Percentiles rank a stretch among this genome's conserved stretches.
Evolutionary conservation across 108 stramenopile species (phyloP).

Genomic region (Cafeteria roenbergensis): DNA sequence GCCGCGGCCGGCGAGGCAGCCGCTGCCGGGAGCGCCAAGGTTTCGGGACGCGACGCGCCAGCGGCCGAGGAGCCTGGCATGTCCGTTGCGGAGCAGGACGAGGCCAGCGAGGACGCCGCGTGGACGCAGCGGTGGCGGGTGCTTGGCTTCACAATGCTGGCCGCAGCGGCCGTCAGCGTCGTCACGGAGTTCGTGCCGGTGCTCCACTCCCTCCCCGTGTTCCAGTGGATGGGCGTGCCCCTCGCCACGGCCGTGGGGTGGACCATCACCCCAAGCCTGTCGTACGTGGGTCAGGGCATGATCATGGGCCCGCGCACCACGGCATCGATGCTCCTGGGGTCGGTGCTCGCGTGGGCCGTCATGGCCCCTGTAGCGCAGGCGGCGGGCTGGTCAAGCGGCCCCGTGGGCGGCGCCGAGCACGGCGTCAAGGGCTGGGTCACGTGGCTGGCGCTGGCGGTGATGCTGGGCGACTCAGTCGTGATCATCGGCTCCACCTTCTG

Average conservation of each 20-base stretch:
- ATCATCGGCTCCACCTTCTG: no score
- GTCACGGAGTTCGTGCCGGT: background rate
- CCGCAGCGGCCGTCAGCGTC: background rate
- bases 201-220: background rate
- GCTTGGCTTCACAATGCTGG: background rate
- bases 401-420: background rate
- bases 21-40: background rate
- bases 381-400: background rate
- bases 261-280: background rate
- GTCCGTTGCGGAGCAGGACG: no score
- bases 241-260: background rate
- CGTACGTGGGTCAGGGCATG: conserved; percentile 9
- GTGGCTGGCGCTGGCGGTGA: conserved; percentile 1
- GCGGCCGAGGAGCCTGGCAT: no score
- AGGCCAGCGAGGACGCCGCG: no score
- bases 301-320: conserved; percentile 2
- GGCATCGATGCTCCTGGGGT: background rate
- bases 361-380: background rate
- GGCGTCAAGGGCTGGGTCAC: background rate
- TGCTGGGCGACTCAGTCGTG: conserved; percentile 1
- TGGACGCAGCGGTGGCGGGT: no score
- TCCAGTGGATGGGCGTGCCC: background rate
- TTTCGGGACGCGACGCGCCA: no score
- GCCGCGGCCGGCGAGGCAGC: background rate
- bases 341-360: conserved; percentile 1